Evolutionary conservation across 495 filamentous ascomycete species (phyloP), one percentile per base, ranked within the genome.

Genomic region (Podospora anserina): DNA sequence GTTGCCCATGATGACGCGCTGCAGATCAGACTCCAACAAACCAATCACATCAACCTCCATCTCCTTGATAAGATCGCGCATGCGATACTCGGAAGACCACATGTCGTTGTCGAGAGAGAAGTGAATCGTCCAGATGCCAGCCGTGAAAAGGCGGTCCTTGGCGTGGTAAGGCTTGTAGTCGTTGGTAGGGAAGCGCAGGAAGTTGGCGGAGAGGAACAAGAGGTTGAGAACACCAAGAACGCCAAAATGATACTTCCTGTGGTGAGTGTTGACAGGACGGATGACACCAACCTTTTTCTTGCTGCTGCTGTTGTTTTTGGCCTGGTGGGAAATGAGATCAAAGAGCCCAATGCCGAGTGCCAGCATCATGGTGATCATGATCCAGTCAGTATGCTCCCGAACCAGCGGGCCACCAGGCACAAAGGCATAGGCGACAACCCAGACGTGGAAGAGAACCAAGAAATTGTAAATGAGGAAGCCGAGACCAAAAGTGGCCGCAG

Each of bases 1-100:
- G 80, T 97, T 99, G 65, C 96, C 96, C 96, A 99, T 99, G 83
- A 99, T 98, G 79, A 99, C 95, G 69, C 95, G 91, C 79, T 99
- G 96, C 62, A 93, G 86, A 78, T 99, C 96, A 0, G 90, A 90
- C 76, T 99, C 96, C 44, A 99, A 84, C 57, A 99, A 87, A 55
- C 96, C 96, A 67, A 99, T 87, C 57, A 99, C 91, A 74, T 99
- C 96, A 54, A 99, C 81, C 78, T 99, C 96, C 19, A 97, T 82
- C 75, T 97, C 95, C 73, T 92, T 91, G 74, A 99, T 91, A 11
- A 97, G 81, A 81, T 96, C 88, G 70, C 92, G 91, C 86, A 98
- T 96, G 63, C 96, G 94, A 67, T 90, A 89, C 79, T 97, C 94
- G 3, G 93, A 95, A 26, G 90, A 92, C 93, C 93, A 98, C 96